Conservation (phyloP, 345 rosid genomes). For the Sonneratia caseolaris region DNA sequence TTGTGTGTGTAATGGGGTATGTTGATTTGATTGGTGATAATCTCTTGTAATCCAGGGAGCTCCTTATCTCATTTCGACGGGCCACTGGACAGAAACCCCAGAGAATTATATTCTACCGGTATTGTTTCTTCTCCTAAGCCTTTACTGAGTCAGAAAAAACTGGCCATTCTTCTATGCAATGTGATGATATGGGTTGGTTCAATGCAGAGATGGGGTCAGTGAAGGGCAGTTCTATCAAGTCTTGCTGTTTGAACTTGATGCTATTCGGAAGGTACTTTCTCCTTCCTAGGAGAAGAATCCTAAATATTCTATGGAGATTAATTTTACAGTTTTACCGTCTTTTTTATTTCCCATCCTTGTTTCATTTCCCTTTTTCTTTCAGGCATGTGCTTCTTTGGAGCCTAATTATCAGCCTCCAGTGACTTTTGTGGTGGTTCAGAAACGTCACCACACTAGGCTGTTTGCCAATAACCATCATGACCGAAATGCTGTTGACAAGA, state of each 20-base stretch:
- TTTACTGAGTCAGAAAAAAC: background rate
- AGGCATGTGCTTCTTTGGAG: conserved; percentile 97
- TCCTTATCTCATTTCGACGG: conserved; percentile 82
- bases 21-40: background rate
- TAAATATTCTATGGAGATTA: background rate
- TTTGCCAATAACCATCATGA: conserved; percentile 79
- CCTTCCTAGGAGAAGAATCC: background rate
- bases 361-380: conserved; percentile 3
- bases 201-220: conserved; percentile 86
- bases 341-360: background rate
- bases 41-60: conserved; percentile 44
- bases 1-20: background rate
- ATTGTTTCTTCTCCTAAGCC: background rate
- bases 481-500: conserved; percentile 62
- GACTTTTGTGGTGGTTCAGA: conserved; percentile 97
- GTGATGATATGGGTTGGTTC: background rate
- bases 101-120: conserved; percentile 94
- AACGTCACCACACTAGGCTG: conserved; percentile 96
- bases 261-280: conserved; percentile 72
- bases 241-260: conserved; percentile 84
- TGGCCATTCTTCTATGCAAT: background rate
- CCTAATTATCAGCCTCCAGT: conserved; percentile 99
- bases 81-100: conserved; percentile 95
- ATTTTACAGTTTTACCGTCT: too few relatives aligned
- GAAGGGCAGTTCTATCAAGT: conserved; percentile 99